phyloP scores from a whole-genome alignment of 225 moss, liverwort and hornwort genomes.

The Antitrichia curtipendula region DNA sequence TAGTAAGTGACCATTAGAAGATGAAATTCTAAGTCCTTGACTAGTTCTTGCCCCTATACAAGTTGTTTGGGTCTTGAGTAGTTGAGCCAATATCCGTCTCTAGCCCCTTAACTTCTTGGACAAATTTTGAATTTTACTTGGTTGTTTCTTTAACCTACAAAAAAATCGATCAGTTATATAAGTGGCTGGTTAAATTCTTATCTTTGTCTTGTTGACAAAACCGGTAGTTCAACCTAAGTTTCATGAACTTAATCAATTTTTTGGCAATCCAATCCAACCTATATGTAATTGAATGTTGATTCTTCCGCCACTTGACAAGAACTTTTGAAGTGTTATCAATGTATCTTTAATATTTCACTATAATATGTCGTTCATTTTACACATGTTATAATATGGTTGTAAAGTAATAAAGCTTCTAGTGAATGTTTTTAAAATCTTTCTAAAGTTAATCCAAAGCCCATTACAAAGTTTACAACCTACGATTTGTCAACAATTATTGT shows the following conservation, averaged over 20 bases:
- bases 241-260: no score
- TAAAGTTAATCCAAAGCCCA: no score
- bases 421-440: no score
- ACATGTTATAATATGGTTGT: not conserved
- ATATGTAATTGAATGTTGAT: no score
- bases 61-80: fast-evolving
- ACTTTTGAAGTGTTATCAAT: no score
- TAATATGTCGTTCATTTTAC: not conserved
- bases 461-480: no score
- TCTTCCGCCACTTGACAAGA: no score
- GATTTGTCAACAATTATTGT: no score
- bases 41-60: no score
- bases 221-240: no score
- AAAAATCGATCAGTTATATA: not conserved
- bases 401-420: not conserved
- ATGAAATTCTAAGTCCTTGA: not conserved
- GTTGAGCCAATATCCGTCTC: fast-evolving
- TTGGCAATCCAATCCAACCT: no score
- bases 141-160: not conserved
- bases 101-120: fast-evolving
- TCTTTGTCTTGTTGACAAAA: not conserved
- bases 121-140: not conserved
- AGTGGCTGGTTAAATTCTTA: not conserved
- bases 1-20: not conserved
- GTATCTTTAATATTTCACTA: not conserved